These are phyloP conservation scores for Dryadomyces sulphureus DNA, from an alignment of 2,329 filamentous ascomycete genomes.

Conservation along the genomic window DNA sequence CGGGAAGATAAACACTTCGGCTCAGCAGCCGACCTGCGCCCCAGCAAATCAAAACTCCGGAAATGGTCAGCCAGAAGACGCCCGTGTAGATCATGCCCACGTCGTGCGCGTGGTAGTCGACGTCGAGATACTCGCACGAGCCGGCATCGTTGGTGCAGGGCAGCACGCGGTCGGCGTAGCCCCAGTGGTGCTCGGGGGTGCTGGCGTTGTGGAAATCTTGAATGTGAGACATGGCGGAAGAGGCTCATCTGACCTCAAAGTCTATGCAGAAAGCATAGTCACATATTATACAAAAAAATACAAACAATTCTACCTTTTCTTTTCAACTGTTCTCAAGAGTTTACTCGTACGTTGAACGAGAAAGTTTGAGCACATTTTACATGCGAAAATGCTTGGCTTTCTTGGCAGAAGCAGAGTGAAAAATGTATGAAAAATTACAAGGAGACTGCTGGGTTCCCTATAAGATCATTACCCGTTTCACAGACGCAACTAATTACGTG, in stretches of 20 bases:
- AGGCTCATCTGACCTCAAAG: too few species aligned
- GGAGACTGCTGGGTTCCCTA: too few species aligned
- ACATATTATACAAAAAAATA: too few species aligned
- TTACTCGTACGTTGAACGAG: not conserved
- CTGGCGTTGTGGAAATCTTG: conserved; percentile 1
- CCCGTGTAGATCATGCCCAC: conserved; percentile 33
- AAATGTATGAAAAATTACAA: too few species aligned
- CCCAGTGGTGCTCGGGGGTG: conserved; percentile 21
- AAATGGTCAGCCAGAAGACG: conserved; percentile 32
- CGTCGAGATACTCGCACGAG: conserved; percentile 35
- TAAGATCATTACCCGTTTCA: too few species aligned
- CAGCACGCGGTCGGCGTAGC: conserved; percentile 28
- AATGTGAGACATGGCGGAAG: too few species aligned
- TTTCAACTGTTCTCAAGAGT: too few species aligned
- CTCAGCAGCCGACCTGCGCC: conserved; percentile 6
- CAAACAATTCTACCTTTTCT: too few species aligned
- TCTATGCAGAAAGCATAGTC: too few species aligned
- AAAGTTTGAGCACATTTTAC: not conserved
- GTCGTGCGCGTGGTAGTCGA: conserved; percentile 34
- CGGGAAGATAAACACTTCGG: not conserved
- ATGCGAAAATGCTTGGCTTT: not conserved
- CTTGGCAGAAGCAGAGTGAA: not conserved
- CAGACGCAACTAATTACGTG: too few species aligned
- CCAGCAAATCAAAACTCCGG: conserved; percentile 28
- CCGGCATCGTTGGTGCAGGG: conserved; percentile 31